These are phyloP conservation scores for Trichoderma semiorbis DNA, from an alignment of 2,329 filamentous ascomycete species.

Conservation along the genomic window DNA sequence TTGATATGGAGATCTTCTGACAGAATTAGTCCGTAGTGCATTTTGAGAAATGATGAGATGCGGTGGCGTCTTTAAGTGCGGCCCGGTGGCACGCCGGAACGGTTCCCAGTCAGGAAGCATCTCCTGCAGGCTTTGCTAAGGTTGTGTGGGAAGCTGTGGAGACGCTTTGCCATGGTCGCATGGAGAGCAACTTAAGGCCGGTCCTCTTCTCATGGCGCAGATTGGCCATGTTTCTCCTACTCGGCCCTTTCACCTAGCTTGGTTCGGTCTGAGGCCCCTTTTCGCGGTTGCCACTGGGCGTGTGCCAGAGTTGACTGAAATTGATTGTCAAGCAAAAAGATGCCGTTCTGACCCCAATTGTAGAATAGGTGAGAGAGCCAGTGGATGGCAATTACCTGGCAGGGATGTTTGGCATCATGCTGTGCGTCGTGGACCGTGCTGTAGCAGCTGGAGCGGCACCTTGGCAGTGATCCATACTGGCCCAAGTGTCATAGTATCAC, in stretches of 20 bases:
- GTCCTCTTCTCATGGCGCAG: conserved; percentile 5
- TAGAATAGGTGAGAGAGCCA: neutral
- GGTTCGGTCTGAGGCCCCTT: neutral
- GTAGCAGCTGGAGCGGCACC: neutral
- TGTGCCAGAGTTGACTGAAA: neutral
- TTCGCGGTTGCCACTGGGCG: conserved; percentile 1
- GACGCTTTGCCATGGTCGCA: neutral
- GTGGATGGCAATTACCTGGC: neutral
- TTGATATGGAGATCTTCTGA: conserved; percentile 6
- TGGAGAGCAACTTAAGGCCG: conserved; percentile 2
- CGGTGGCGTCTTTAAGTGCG: conserved; percentile 11
- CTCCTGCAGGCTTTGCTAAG: conserved; percentile 9
- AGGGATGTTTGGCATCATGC: neutral
- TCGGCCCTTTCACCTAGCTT: conserved; percentile 18
- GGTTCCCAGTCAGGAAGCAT: conserved; percentile 19
- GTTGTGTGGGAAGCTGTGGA: conserved; percentile 12
- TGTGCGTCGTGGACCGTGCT: neutral
- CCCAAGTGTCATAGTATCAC: neutral
- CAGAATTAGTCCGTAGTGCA: conserved; percentile 11
- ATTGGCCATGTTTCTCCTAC: conserved; percentile 17
- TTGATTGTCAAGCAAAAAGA: neutral
- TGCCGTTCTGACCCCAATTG: neutral
- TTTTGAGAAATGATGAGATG: conserved; percentile 15
- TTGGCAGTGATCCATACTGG: neutral
- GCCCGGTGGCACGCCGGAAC: conserved; percentile 17